These are phyloP conservation scores for Mycena amicta DNA, from an alignment of 768 basidiomycete species.

Conservation along the genomic window DNA sequence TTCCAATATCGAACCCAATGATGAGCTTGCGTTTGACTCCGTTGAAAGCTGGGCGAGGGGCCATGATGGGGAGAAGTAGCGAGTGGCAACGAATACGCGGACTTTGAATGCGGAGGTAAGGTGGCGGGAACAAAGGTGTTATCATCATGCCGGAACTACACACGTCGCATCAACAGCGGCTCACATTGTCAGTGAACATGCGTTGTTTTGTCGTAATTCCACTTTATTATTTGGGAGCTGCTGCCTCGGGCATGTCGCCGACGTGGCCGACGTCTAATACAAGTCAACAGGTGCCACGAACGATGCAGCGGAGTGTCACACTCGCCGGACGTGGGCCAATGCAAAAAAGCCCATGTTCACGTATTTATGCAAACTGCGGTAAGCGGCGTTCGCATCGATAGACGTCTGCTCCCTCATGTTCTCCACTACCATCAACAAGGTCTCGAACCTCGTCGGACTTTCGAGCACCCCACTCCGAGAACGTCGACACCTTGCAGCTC, in stretches of 20 bases:
- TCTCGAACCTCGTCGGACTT: not conserved
- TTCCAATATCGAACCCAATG: not conserved
- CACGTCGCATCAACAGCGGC: not conserved
- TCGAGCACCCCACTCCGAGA: not conserved
- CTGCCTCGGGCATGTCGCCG: not conserved
- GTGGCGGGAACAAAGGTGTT: not conserved
- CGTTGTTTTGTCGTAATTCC: too few relatives aligned
- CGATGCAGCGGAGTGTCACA: too few relatives aligned
- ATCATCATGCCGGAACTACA: not conserved
- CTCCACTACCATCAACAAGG: not conserved
- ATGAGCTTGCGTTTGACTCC: not conserved
- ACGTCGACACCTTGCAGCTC: not conserved
- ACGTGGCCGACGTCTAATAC: not conserved
- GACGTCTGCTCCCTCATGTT: not conserved
- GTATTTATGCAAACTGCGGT: not conserved
- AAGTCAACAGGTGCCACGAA: not conserved
- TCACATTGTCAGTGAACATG: too few relatives aligned
- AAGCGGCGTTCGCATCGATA: not conserved
- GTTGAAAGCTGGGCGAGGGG: not conserved
- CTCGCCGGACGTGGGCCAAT: too few relatives aligned
- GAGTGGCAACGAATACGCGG: not conserved
- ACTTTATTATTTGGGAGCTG: too few relatives aligned
- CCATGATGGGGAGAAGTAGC: not conserved
- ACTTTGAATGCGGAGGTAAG: not conserved
- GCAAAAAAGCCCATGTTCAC: too few relatives aligned